These are phyloP conservation scores for Mycena filopes DNA, from an alignment of 768 basidiomycete species.

Conservation along the genomic window DNA sequence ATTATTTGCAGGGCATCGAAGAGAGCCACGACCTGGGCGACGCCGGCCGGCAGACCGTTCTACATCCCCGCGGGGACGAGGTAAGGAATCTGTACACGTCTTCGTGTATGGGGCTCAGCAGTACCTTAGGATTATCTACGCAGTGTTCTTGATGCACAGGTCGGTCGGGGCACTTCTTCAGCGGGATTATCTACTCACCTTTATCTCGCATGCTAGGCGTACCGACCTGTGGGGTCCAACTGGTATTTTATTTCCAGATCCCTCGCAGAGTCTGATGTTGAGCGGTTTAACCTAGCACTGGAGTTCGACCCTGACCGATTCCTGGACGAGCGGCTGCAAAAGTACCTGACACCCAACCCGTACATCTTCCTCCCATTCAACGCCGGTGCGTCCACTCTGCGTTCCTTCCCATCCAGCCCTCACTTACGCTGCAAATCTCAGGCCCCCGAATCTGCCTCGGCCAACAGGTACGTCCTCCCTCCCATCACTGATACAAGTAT, in stretches of 20 bases:
- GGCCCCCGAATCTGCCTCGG: slow-evolving; percentile 49
- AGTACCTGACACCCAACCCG: slow-evolving; percentile 53
- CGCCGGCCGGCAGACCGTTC: not conserved
- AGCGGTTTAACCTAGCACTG: slow-evolving; percentile 34
- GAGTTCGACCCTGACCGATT: slow-evolving; percentile 54
- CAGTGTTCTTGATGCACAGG: slow-evolving; percentile 69
- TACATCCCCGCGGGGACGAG: slow-evolving; percentile 2
- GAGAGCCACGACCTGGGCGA: slow-evolving; percentile 14
- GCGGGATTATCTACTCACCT: too few relatives aligned
- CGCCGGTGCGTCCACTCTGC: slow-evolving; percentile 52
- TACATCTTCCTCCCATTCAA: slow-evolving; percentile 60
- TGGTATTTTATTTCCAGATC: slow-evolving; percentile 32
- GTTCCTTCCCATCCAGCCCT: slow-evolving; percentile 38
- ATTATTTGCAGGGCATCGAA: slow-evolving; percentile 10
- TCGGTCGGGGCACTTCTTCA: too few relatives aligned
- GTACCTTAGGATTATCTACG: slow-evolving; percentile 35
- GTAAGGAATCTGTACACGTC: not conserved
- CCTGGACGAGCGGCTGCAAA: slow-evolving; percentile 48
- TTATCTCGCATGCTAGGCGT: too few relatives aligned
- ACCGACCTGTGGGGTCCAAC: slow-evolving; percentile 71
- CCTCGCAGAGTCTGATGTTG: not conserved
- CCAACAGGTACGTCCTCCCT: not conserved
- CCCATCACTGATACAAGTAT: not conserved
- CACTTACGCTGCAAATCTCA: not conserved
- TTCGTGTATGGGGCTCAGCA: not conserved